Evolutionary conservation across 306 rosid species (phyloP), one percentile per base, ranked within the genome.

Genomic region (Sechiopsis laciniata): DNA sequence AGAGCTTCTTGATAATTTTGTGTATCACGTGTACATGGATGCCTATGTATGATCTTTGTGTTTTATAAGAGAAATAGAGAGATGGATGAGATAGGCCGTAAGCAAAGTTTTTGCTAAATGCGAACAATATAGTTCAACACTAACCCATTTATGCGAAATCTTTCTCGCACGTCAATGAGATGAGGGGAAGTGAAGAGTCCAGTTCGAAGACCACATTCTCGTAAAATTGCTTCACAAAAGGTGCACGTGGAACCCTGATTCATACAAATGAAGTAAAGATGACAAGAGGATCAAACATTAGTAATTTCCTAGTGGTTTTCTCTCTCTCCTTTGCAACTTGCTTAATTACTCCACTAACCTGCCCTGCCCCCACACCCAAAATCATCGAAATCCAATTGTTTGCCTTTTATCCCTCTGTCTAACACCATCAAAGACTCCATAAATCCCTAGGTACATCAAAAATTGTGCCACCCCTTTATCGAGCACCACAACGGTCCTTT

Each of bases 111-210:
- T 48, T 72, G 16, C 48, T 12, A 66, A 35, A 32, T 12, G 14
- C 17, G 0, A 72, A 71, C 19, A 24, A 37, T 52, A 29, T 45
- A 69, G 29, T 67, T 58, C 56, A 83, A 73, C 77, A 82, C 89
- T 79, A 56, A 88, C 95, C 91, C 95, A 73, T 88, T 80, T 80
- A 88, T 52, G 40, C 91, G 90, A 80, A 88, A 80, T 74, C 95
- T 82, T 78, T 88, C 95, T 26, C 89, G 83, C 73, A 88, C 88
- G 8, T 88, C 95, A 46, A 88, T 86, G 65, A 84, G 78, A 76
- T 84, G 86, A 84, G 90, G 90, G 46, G 93, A 89, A 52, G 84
- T 89, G 86, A 89, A 87, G 71, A 89, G 86, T 76, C 92, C 96
- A 7, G 96, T 87, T 67, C 76, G 92, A 72, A 89, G 71, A 62